Evolutionary conservation across 257 asterid genomes (phyloP), one percentile per base, ranked within the genome.

Genomic region (Oldenlandia corymbosa): DNA sequence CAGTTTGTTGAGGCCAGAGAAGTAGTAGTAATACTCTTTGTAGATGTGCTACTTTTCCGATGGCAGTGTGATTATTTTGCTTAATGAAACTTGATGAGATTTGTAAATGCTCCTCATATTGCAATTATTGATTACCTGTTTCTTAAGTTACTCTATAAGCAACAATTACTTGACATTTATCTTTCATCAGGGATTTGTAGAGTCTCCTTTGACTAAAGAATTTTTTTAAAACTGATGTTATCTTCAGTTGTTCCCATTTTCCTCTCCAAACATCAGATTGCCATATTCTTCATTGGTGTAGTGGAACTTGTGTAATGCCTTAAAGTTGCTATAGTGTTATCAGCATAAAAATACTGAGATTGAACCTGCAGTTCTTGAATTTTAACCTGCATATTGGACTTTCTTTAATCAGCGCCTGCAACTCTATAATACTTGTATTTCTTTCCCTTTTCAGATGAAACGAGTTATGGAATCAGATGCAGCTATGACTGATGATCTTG

Each of bases 391-490:
- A 50, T 4, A 18, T 32, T n/a, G 2, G 3, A 17, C 50, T 45
- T 13, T 14, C 16, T 28, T 9, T 27, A 4, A 16, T 23, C 28
- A 42, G 6, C 26, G 2, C 16, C 9, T 34, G 4, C 39, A 3
- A 34, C 4, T 32, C 11, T 34, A 32, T 6, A 17, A 57, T 36
- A 17, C 61, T 56, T 31, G 39, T 66, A 72, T 54, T 68, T 75
- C 71, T 55, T 68, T 50, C 71, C 58, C 67, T 61, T 65, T 75
- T 62, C 87, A 92, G 99, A 61, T 90, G 80, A 92, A 87, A 81
- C 96, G 86, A 27, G 85, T 92, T 79, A 89, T 92, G 82, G 91
- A 85, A 80, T 80, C 88, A 32, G 99, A 92, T 85, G 97, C 97
- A 64, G 97, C 97, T 46, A 92, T 92, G 99, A 78, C 84, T n/a